Evolutionary conservation across 257 asterid species (phyloP), one percentile per base, ranked within the genome.

Genomic region (Thymus mandschuricus): DNA sequence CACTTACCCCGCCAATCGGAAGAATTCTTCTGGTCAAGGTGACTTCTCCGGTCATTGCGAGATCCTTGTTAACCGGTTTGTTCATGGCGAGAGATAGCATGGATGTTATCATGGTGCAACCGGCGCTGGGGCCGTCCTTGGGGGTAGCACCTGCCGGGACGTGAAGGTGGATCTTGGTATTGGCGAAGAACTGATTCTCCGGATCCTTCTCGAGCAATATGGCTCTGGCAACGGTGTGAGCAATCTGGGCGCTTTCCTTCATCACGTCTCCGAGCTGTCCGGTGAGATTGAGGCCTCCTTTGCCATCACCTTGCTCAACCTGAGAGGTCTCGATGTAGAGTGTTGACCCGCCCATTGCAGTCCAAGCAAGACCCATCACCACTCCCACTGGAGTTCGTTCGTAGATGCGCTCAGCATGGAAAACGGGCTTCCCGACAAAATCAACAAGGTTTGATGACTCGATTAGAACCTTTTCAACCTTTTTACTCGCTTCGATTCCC

Each of bases 361-460:
- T 92, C 99, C 99, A 95, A 52, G 99, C 98, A 69, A 95, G 96
- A 69, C 99, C 98, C 99, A 95, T 95, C 33, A 92, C 98, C 5
- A 92, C 99, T 60, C 99, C 99, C 8, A 88, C 76, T 7, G 98
- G 99, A 12, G 98, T 90, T 60, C 80, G 89, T 46, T 87, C 96
- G 13, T 88, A 92, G 75, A 92, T 86, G 58, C 96, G 96, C 75
- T 95, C 99, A 12, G 96, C 98, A 38, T 92, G 99, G 80, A 92
- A 95, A 51, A 95, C 98, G 7, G 99, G 99, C 83, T 95, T 95
- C 68, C 99, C 99, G 1, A 95, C 97, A 60, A 74, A 95, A 66
- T 89, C 96, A 4, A 78, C 72, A n/a, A 95, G 91, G 86, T 95
- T 95, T 33, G 92, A 68, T 9, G 80, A 58, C 67, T 95, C 98